Evolutionary conservation across 1,284 basidiomycete species (phyloP).

Genomic region (Austroboletus novae-zelandiae): DNA sequence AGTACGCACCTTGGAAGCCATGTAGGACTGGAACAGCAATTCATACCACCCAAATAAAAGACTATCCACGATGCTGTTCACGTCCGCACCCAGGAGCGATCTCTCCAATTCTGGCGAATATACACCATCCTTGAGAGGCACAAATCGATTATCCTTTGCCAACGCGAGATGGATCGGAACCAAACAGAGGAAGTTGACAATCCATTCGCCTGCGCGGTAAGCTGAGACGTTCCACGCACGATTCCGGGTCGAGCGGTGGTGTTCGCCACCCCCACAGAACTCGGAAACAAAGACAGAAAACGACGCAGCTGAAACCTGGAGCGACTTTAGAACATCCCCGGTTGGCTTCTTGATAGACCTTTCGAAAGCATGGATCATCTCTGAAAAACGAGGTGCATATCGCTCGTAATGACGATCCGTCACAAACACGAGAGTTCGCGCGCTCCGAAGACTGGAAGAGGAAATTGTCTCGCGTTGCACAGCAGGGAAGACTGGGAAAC

Average conservation of each 20-base stretch:
- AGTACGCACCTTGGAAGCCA: conserved; percentile 48
- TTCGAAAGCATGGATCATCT: conserved; percentile 48
- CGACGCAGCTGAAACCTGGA: conserved; percentile 25
- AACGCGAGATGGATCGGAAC: conserved; percentile 65
- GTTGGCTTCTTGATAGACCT: conserved; percentile 40
- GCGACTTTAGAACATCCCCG: conserved; percentile 39
- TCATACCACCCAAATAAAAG: conserved; percentile 67
- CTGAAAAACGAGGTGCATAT: conserved; percentile 42
- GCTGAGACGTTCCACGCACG: conserved; percentile 33
- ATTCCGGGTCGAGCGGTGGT: not conserved
- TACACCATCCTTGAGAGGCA: conserved; percentile 60
- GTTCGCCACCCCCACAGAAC: conserved; percentile 7
- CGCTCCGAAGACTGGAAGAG: conserved; percentile 30
- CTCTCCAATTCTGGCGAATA: conserved; percentile 49
- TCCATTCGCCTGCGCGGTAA: conserved; percentile 56
- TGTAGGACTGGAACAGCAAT: conserved; percentile 59
- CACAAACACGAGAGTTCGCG: conserved; percentile 43
- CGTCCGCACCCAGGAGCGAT: conserved; percentile 54
- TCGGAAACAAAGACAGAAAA: conserved; percentile 23
- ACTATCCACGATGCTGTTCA: conserved; percentile 53
- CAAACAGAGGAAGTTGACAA: conserved; percentile 58
- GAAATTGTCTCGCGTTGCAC: conserved; percentile 47
- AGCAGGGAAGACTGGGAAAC: conserved; percentile 58
- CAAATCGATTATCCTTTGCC: conserved; percentile 55
- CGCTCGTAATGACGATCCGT: conserved; percentile 36